phyloP scores from a whole-genome alignment of 2,329 filamentous ascomycete species.

The Fusarium mangiferae region DNA sequence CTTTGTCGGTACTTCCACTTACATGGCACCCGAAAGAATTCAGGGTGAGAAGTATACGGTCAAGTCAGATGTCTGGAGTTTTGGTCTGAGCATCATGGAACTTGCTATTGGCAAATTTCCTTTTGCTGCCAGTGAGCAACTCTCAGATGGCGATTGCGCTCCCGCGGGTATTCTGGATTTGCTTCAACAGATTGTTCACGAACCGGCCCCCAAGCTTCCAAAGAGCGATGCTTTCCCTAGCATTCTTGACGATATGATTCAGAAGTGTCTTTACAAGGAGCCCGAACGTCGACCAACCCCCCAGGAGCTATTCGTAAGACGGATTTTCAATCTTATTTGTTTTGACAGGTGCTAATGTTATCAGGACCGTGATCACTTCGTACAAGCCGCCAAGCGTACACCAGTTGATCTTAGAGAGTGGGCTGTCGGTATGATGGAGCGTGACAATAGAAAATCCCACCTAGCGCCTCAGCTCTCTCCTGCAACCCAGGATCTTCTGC shows the following conservation, averaged over 20 bases:
- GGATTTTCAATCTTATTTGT: constrained; percentile 9
- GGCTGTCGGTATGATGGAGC: constrained; percentile 93
- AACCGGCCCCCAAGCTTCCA: constrained; percentile 90
- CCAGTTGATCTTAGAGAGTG: constrained; percentile 93
- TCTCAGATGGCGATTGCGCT: constrained; percentile 79
- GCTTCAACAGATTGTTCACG: constrained; percentile 96
- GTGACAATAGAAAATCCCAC: constrained; percentile 95
- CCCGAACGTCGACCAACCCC: constrained; percentile 91
- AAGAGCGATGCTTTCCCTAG: constrained; percentile 97
- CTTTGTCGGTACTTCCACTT: constrained; percentile 97
- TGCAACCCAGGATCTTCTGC: constrained; percentile 79
- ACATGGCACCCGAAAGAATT: constrained; percentile 99
- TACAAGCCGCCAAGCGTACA: constrained; percentile 95
- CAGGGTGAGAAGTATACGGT: constrained; percentile 97
- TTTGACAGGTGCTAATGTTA: constrained; percentile 25
- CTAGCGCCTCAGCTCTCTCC: constrained; percentile 83
- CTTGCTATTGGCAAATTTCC: constrained; percentile 97
- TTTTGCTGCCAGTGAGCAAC: constrained; percentile 79
- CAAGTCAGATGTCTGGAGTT: constrained; percentile 99
- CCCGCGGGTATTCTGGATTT: constrained; percentile 96
- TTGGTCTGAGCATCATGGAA: constrained; percentile 95
- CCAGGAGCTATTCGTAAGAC: constrained; percentile 86
- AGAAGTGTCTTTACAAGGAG: constrained; percentile 92
- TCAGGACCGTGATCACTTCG: constrained; percentile 90
- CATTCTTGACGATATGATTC: constrained; percentile 96